Conservation (phyloP, 225 moss, liverwort and hornwort species). For the Thuidium tamariscinum region DNA sequence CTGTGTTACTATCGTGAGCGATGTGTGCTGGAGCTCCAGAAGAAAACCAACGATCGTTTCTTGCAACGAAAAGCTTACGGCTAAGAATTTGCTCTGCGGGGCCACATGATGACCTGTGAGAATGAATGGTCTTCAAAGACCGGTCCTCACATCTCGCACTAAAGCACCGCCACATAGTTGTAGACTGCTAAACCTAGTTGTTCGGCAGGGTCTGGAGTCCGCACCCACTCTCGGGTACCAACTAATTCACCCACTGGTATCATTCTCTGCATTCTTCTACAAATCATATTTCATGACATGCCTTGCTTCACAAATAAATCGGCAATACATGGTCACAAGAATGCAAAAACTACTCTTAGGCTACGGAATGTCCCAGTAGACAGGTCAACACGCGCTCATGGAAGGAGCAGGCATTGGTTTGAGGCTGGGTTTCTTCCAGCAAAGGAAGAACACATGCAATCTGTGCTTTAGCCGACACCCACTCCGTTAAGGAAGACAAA, state of each 20-base stretch:
- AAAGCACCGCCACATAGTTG: background rate
- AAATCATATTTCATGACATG: background rate
- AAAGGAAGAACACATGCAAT: background rate
- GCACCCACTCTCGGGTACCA: conserved; percentile 28
- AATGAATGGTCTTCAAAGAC: background rate
- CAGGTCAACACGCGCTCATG: conserved; percentile 32
- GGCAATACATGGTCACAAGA: background rate
- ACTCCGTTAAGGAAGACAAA: conserved; percentile 1
- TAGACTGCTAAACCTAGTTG: background rate
- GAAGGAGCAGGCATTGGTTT: conserved; percentile 19
- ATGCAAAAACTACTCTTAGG: background rate
- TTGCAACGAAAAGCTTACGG: background rate
- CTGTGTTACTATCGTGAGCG: too few species aligned
- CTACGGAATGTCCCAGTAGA: conserved; percentile 6
- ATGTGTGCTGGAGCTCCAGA: background rate
- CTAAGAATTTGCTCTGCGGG: background rate
- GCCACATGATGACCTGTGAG: conserved; percentile 13
- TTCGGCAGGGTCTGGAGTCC: conserved; percentile 31
- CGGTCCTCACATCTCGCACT: conserved; percentile 1
- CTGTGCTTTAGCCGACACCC: conserved; percentile 32
- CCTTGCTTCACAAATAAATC: background rate
- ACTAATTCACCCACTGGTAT: conserved; percentile 22
- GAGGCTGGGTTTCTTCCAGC: conserved; percentile 1
- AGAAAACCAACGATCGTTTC: background rate
- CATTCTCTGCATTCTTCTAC: background rate